Evolutionary conservation across 495 filamentous ascomycete genomes (phyloP), one percentile per base, ranked within the genome.

Genomic region (Venustampulla echinocandica): DNA sequence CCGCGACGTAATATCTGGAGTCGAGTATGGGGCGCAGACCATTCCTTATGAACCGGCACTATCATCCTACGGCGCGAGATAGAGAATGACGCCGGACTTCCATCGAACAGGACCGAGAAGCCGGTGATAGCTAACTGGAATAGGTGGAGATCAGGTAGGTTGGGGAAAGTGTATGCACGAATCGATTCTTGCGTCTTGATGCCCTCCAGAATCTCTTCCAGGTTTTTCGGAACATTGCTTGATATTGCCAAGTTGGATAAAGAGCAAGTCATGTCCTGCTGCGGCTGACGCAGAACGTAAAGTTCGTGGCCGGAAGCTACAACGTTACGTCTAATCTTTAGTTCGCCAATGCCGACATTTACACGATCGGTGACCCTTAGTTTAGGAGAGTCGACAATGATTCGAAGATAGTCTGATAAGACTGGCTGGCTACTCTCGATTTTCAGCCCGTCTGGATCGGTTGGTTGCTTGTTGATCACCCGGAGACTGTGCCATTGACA

Each of bases 41-140:
- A 88, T 59, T 84, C 85, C 67, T 92, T 90, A 63, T 87, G 77
- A 35, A 88, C 84, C 0, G 84, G 85, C 13, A 90, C 82, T 23
- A 90, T 79, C 73, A 82, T 84, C 49, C 84, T 75, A 34, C 84
- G 76, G 13, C 85, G 84, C 1, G 86, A 80, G 48, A 93, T 90
- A 45, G 80, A 74, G 53, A 92, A 86, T 3, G 73, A 77, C 0
- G 74, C 66, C 7, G 82, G 85, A 36, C 81, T 63, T 34, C 79
- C 77, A 56, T 90, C 85, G 51, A 79, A 90, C 2, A 82, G 65
- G 2, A 90, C 81, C 20, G 64, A 58, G 64, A 82, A 90, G 1
- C 87, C 85, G 0, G 86, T 90, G 30, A 90, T 66, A 14, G 84
- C 78, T 15, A 63, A 65, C 59, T 92, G 76, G 54, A 93, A 93